Evolutionary conservation across 805 yeast genomes (phyloP).

Genomic region (Metschnikowia picachoensis): DNA sequence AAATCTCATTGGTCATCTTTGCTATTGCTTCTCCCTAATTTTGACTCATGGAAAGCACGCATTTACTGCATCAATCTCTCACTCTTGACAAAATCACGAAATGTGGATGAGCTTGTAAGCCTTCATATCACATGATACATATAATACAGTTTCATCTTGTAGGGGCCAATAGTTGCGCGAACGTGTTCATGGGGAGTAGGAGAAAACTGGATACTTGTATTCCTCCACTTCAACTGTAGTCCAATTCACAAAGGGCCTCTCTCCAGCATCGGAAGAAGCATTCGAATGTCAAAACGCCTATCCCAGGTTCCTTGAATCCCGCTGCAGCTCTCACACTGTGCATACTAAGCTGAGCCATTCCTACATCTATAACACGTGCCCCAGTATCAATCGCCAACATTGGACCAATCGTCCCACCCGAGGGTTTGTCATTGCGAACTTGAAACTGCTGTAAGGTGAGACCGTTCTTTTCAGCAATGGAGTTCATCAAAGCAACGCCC

Average conservation of each 20-base stretch:
- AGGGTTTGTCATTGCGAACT: slow-evolving; percentile 37
- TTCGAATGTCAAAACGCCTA: slow-evolving; percentile 32
- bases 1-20: no score
- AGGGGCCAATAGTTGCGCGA: no score
- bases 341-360: slow-evolving; percentile 41
- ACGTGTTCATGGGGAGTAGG: no score
- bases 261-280: slow-evolving; percentile 31
- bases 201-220: no score
- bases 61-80: no score
- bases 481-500: slow-evolving; percentile 25
- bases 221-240: neutral
- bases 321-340: slow-evolving; percentile 37
- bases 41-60: no score
- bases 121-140: no score
- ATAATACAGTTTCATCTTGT: no score
- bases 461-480: slow-evolving; percentile 22
- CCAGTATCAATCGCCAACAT: slow-evolving; percentile 34
- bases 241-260: slow-evolving; percentile 7
- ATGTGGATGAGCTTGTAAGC: no score
- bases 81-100: no score
- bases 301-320: slow-evolving; percentile 38
- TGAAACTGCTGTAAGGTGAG: slow-evolving; percentile 36
- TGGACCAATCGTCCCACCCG: slow-evolving; percentile 45
- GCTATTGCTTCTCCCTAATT: no score
- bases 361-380: slow-evolving; percentile 38